Percentiles rank a stretch among this genome's conserved stretches.
Evolutionary conservation across 345 rosid genomes (phyloP).

Genomic region (Bretschneidera sinensis): DNA sequence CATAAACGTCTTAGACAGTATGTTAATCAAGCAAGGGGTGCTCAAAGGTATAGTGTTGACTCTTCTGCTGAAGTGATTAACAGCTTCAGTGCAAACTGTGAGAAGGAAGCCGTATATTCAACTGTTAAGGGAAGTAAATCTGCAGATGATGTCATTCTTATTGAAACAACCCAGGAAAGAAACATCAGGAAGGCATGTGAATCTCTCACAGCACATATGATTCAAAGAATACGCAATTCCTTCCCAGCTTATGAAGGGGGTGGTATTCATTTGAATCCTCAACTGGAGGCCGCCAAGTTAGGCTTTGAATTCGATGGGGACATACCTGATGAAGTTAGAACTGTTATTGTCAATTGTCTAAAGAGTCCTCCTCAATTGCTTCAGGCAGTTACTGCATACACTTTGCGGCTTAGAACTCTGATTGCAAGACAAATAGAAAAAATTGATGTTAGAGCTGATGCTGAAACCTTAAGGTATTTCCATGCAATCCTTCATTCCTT

Average conservation of each 20-base stretch:
- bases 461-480: constrained; percentile 66
- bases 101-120: constrained; percentile 82
- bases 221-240: constrained; percentile 57
- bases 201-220: constrained; percentile 61
- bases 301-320: constrained; percentile 85
- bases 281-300: constrained; percentile 64
- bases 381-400: constrained; percentile 66
- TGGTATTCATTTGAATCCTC: constrained; percentile 76
- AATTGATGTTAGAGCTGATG: constrained; percentile 89
- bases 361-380: constrained; percentile 78
- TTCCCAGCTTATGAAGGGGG: constrained; percentile 94
- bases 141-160: constrained; percentile 75
- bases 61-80: constrained; percentile 48
- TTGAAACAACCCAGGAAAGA: constrained; percentile 74
- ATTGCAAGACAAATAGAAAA: constrained; percentile 81
- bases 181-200: constrained; percentile 86
- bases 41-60: constrained; percentile 55
- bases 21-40: constrained; percentile 85
- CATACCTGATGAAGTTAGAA: constrained; percentile 67
- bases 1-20: constrained; percentile 67
- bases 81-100: constrained; percentile 41
- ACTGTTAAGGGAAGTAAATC: constrained; percentile 78
- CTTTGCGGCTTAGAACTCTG: constrained; percentile 54
- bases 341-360: constrained; percentile 54
- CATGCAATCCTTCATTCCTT: constrained; percentile 9